A percentile compares a stretch with the other conserved stretches of the same genome.
Conservation (phyloP, 2,329 filamentous ascomycete species). For the Paecilomyces niveus region DNA sequence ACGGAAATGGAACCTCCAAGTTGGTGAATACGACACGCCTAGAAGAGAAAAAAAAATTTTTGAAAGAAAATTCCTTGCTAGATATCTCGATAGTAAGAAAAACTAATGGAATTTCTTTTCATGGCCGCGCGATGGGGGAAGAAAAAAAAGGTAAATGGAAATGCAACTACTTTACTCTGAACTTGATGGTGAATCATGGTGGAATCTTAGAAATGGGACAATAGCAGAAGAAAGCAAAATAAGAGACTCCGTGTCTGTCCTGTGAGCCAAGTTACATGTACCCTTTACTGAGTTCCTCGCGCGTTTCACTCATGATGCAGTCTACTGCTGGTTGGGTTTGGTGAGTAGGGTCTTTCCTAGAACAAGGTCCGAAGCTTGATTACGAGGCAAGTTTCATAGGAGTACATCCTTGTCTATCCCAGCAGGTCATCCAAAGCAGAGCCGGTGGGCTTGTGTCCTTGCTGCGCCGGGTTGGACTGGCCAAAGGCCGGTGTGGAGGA, state of each 20-base stretch:
- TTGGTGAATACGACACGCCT: background rate
- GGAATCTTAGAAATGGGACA: background rate
- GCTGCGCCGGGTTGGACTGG: conserved; percentile 14
- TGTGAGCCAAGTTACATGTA: background rate
- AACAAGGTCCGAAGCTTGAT: background rate
- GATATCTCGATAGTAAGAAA: background rate
- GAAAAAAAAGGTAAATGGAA: background rate
- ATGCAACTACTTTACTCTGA: background rate
- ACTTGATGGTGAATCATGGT: background rate
- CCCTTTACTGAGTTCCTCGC: background rate
- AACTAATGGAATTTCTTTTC: background rate
- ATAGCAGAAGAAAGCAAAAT: conserved; percentile 1
- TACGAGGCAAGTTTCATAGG: background rate
- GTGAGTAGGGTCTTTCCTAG: background rate
- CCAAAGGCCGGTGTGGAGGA: conserved; percentile 32
- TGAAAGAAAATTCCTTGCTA: background rate
- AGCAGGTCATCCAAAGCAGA: conserved; percentile 35
- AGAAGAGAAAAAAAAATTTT: background rate
- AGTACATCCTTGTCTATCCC: conserved; percentile 17
- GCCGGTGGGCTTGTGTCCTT: conserved; percentile 28
- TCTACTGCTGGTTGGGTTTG: background rate
- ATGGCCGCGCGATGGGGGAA: background rate
- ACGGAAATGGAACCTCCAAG: too few species aligned
- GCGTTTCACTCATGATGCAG: background rate
- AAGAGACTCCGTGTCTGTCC: background rate